A percentile compares a stretch with the other conserved stretches of the same genome.
Conservation (phyloP, 768 basidiomycete genomes). For the Clavulina sp. region DNA sequence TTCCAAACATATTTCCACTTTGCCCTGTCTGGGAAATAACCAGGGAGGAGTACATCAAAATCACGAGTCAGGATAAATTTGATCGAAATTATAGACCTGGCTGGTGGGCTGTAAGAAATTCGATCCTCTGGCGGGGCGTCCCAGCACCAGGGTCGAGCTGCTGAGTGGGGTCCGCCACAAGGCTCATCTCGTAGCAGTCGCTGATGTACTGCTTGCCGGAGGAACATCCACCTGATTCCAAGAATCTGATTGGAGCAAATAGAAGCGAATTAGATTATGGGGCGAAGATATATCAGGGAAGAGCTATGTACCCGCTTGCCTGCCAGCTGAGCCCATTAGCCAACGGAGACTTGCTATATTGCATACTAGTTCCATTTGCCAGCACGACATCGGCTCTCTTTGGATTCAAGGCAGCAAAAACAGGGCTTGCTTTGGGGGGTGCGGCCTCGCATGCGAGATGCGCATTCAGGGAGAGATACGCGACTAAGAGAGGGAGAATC, state of each 20-base stretch:
- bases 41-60: not conserved
- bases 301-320: not conserved
- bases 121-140: constrained; percentile 4
- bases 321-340: not conserved
- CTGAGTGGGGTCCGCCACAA: constrained; percentile 1
- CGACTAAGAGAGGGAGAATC: too few species aligned
- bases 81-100: not conserved
- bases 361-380: not conserved
- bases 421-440: too few species aligned
- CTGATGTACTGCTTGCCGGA: not conserved
- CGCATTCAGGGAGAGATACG: too few species aligned
- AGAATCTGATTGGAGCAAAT: too few species aligned
- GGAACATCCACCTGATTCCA: constrained; percentile 1
- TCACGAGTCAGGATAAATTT: not conserved
- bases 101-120: not conserved
- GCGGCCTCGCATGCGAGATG: too few species aligned
- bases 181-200: constrained; percentile 4
- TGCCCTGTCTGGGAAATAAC: not conserved
- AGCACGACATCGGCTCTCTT: not conserved
- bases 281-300: not conserved
- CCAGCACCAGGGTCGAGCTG: constrained; percentile 3
- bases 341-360: not conserved
- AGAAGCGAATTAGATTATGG: not conserved
- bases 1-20: not conserved
- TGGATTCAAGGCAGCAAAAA: too few species aligned